Evolutionary conservation across 305 asterid species (phyloP).

Genomic region (Plantago rigida): DNA sequence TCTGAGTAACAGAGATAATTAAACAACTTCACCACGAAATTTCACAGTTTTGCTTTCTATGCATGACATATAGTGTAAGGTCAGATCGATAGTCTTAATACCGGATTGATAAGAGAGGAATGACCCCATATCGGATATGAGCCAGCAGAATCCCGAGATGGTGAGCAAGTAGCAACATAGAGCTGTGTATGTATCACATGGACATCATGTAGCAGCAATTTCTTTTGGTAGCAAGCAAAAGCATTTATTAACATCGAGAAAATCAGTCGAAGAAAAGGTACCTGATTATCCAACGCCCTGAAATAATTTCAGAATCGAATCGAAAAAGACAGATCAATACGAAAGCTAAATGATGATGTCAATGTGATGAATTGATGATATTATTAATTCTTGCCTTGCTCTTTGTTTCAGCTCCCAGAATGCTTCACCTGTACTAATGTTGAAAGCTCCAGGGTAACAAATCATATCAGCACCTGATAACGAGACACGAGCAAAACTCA

Average conservation of each 20-base stretch:
- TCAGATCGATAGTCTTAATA: conserved; percentile 1
- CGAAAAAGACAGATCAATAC: background rate
- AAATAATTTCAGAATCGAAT: conserved; percentile 8
- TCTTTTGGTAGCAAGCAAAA: too few species aligned
- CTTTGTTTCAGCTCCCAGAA: conserved; percentile 42
- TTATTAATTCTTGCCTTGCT: conserved; percentile 31
- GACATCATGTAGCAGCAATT: background rate
- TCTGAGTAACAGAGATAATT: conserved; percentile 21
- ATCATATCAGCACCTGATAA: conserved; percentile 35
- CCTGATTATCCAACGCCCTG: conserved; percentile 52
- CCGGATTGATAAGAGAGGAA: conserved; percentile 41
- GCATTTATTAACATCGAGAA: too few species aligned
- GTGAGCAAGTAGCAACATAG: conserved; percentile 39
- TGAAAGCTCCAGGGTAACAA: conserved; percentile 46
- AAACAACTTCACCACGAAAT: background rate
- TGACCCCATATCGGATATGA: conserved; percentile 38
- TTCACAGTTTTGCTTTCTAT: background rate
- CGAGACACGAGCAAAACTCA: background rate
- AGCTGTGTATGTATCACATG: background rate
- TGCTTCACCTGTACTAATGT: conserved; percentile 33
- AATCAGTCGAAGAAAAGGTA: conserved; percentile 2
- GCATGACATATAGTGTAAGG: background rate
- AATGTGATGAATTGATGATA: too few species aligned
- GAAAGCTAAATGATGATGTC: too few species aligned
- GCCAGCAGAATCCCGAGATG: conserved; percentile 37